These are phyloP conservation scores for Escallonia rubra DNA, from an alignment of 129 eudicot species.

Conservation along the genomic window DNA sequence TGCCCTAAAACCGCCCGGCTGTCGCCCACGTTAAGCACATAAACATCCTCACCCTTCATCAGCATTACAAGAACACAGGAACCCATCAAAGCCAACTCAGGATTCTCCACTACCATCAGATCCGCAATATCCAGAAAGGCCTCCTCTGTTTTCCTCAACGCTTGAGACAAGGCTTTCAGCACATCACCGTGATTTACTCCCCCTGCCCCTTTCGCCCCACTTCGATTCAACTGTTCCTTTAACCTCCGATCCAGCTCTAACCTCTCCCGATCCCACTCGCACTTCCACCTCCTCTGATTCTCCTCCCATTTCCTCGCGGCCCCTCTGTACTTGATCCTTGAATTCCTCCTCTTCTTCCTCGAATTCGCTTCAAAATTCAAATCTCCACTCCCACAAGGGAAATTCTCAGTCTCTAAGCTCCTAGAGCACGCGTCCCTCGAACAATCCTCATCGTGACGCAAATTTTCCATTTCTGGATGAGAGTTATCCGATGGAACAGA, in stretches of 20 bases:
- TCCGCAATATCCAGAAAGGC: conserved; percentile 82
- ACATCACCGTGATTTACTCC: conserved; percentile 66
- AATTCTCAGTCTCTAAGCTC: conserved; percentile 40
- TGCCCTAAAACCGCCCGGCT: conserved; percentile 88
- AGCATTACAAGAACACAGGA: conserved; percentile 95
- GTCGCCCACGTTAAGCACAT: conserved; percentile 96
- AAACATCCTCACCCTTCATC: conserved; percentile 98
- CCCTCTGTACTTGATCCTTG: conserved; percentile 37
- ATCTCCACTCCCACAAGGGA: conserved; percentile 33
- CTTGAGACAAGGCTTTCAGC: conserved; percentile 72
- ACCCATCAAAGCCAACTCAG: conserved; percentile 98
- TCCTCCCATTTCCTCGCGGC: conserved; percentile 82
- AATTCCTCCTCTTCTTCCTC: conserved; percentile 33
- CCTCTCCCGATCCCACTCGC: conserved; percentile 81
- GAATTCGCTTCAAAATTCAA: conserved; percentile 24
- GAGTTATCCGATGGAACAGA: conserved; percentile 7
- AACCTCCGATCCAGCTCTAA: conserved; percentile 82
- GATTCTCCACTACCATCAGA: conserved; percentile 78
- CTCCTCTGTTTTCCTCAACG: conserved; percentile 84
- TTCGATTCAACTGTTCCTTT: conserved; percentile 53
- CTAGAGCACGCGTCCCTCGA: conserved; percentile 26
- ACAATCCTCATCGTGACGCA: conserved; percentile 14
- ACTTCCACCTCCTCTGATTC: conserved; percentile 88
- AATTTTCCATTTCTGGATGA: neutral
- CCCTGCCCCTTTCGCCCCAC: conserved; percentile 36